Evolutionary conservation across 495 filamentous ascomycete genomes (phyloP).

Genomic region (Annulohypoxylon stygium): DNA sequence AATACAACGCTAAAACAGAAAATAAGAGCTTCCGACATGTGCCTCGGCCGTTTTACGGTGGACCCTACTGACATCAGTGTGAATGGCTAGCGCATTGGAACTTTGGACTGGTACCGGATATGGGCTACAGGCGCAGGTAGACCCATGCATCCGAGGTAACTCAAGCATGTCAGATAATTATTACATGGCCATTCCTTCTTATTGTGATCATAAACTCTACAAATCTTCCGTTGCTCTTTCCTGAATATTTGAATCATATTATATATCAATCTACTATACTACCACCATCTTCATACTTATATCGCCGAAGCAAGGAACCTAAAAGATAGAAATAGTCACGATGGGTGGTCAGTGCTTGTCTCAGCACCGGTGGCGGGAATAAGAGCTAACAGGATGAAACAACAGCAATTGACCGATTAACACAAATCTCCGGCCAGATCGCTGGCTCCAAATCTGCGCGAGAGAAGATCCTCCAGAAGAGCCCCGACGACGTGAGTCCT

Average conservation of each 20-base stretch:
- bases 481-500: conserved; percentile 62
- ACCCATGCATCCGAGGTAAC: conserved; percentile 44
- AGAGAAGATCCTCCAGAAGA: conserved; percentile 64
- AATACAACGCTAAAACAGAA: conserved; percentile 16
- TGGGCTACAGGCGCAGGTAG: conserved; percentile 29
- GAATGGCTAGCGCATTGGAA: conserved; percentile 31
- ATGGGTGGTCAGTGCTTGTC: conserved; percentile 50
- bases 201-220: conserved; percentile 27
- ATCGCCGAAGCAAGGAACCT: conserved; percentile 7
- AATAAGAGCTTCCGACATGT: conserved; percentile 27
- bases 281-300: background rate
- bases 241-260: background rate
- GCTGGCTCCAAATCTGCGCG: conserved; percentile 57
- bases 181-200: background rate
- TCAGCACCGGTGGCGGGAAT: background rate
- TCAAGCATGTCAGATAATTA: background rate
- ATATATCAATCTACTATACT: conserved; percentile 3
- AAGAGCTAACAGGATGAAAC: conserved; percentile 25
- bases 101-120: conserved; percentile 28
- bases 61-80: conserved; percentile 48
- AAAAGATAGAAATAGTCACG: conserved; percentile 21
- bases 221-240: conserved; percentile 18
- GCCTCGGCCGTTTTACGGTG: conserved; percentile 46
- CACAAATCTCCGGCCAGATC: conserved; percentile 62
- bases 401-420: conserved; percentile 61